These are phyloP conservation scores for Seiridium cupressi DNA, from an alignment of 2,329 filamentous ascomycete species.

Conservation along the genomic window DNA sequence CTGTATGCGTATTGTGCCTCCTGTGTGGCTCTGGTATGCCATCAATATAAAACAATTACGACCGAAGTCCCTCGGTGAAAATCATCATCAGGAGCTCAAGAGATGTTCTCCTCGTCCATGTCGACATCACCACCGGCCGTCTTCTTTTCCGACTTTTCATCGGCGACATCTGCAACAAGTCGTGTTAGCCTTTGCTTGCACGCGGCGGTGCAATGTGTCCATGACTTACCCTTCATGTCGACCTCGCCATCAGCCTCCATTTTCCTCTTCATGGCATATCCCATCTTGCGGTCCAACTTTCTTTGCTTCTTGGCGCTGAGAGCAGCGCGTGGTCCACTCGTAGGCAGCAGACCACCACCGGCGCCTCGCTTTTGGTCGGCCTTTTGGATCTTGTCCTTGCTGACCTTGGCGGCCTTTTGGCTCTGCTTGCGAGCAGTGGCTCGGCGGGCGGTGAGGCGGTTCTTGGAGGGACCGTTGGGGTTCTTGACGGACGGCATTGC, in stretches of 20 bases:
- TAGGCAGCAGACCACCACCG: slow-evolving; percentile 51
- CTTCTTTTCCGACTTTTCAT: slow-evolving; percentile 1
- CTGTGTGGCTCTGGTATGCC: too few relatives aligned
- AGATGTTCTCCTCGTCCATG: slow-evolving; percentile 13
- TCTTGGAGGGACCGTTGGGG: slow-evolving; percentile 55
- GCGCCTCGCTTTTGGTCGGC: slow-evolving; percentile 44
- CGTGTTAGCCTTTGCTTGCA: too few relatives aligned
- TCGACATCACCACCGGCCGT: slow-evolving; percentile 5
- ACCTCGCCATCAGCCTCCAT: slow-evolving; percentile 29
- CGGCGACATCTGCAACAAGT: not conserved
- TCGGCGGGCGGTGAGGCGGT: slow-evolving; percentile 46
- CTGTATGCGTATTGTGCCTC: too few relatives aligned
- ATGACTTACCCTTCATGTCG: slow-evolving; percentile 27
- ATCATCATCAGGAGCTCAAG: slow-evolving; percentile 1
- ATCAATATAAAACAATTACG: too few relatives aligned
- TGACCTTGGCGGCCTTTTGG: slow-evolving; percentile 37
- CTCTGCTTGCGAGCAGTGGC: slow-evolving; percentile 41
- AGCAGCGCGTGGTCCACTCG: slow-evolving; percentile 49
- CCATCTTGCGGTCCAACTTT: slow-evolving; percentile 55
- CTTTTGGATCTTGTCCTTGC: slow-evolving; percentile 19
- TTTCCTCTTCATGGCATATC: slow-evolving; percentile 43
- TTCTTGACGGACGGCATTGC: slow-evolving; percentile 56
- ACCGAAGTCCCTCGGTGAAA: too few relatives aligned
- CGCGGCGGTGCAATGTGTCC: too few relatives aligned
- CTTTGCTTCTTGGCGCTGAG: slow-evolving; percentile 54